Percentiles rank a stretch among this genome's conserved stretches.
Conservation (phyloP, 1,284 basidiomycete species). For the Irpex lacteus region DNA sequence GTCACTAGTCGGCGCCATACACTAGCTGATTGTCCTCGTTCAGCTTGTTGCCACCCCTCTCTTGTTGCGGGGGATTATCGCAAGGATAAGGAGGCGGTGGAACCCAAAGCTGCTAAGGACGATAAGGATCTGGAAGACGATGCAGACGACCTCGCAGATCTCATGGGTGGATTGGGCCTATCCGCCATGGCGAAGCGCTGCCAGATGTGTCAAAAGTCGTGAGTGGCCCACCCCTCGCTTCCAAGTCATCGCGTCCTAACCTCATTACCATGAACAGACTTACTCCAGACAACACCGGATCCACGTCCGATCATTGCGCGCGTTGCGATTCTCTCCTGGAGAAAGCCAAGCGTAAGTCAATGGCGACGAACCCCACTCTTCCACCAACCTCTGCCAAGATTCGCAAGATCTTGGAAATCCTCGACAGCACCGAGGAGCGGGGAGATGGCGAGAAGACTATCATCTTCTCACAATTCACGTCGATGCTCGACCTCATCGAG, state of each 20-base stretch:
- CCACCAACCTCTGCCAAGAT: conserved; percentile 86
- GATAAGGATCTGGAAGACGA: conserved; percentile 55
- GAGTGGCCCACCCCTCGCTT: conserved; percentile 24
- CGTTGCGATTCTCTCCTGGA: conserved; percentile 55
- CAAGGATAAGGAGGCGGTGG: conserved; percentile 70
- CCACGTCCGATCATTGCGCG: conserved; percentile 46
- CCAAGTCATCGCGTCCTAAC: conserved; percentile 9
- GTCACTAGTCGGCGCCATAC: neutral
- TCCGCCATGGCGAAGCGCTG: conserved; percentile 56
- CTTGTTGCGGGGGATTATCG: conserved; percentile 77
- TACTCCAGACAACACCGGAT: conserved; percentile 33
- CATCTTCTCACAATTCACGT: conserved; percentile 87
- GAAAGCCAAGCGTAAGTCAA: conserved; percentile 30
- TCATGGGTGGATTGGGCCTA: conserved; percentile 73
- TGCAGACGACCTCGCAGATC: conserved; percentile 73
- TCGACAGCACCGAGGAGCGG: conserved; percentile 64
- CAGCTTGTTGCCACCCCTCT: conserved; percentile 88
- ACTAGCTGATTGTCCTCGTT: conserved; percentile 3
- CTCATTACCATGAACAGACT: conserved; percentile 19
- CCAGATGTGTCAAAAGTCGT: conserved; percentile 73
- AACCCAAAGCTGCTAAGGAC: conserved; percentile 54
- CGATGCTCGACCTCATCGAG: conserved; percentile 86
- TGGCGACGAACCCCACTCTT: conserved; percentile 30
- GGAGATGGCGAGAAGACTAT: conserved; percentile 84
- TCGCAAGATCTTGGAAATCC: conserved; percentile 74